These are phyloP conservation scores for Penicillium canariense DNA, from an alignment of 495 filamentous ascomycete genomes.

Conservation along the genomic window DNA sequence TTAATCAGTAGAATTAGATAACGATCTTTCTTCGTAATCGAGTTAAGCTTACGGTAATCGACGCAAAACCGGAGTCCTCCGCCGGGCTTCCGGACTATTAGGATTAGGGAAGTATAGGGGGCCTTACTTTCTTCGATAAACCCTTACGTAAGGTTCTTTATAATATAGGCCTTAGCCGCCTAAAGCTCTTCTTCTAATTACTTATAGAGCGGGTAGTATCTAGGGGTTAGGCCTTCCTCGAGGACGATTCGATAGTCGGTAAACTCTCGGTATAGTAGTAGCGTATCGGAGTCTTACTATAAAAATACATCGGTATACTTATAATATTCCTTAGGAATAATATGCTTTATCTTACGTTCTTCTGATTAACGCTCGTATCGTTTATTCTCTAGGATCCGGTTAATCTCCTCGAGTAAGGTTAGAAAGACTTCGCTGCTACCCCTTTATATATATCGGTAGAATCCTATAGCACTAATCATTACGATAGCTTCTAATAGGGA, in stretches of 20 bases:
- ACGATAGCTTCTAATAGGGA: too few relatives aligned
- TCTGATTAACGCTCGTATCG: too few relatives aligned
- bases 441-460: too few relatives aligned
- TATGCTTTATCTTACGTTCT: too few relatives aligned
- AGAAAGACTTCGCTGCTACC: too few relatives aligned
- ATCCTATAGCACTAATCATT: too few relatives aligned
- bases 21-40: slow-evolving; percentile 38
- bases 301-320: slow-evolving; percentile 1
- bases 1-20: slow-evolving; percentile 47
- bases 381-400: too few relatives aligned
- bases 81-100: slow-evolving; percentile 35
- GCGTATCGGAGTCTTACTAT: slow-evolving; percentile 4
- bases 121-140: slow-evolving; percentile 41
- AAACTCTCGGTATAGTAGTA: neutral
- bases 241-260: slow-evolving; percentile 1
- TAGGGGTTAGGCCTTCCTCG: neutral
- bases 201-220: slow-evolving; percentile 9
- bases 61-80: slow-evolving; percentile 41
- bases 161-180: neutral
- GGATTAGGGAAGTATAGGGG: slow-evolving; percentile 24
- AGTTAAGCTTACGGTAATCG: slow-evolving; percentile 45
- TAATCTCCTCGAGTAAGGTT: too few relatives aligned
- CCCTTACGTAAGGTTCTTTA: slow-evolving; percentile 4
- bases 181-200: neutral
- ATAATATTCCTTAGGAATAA: slow-evolving; percentile 7